Conservation (phyloP, 768 basidiomycete genomes). For the Termitomyces sp. region DNA sequence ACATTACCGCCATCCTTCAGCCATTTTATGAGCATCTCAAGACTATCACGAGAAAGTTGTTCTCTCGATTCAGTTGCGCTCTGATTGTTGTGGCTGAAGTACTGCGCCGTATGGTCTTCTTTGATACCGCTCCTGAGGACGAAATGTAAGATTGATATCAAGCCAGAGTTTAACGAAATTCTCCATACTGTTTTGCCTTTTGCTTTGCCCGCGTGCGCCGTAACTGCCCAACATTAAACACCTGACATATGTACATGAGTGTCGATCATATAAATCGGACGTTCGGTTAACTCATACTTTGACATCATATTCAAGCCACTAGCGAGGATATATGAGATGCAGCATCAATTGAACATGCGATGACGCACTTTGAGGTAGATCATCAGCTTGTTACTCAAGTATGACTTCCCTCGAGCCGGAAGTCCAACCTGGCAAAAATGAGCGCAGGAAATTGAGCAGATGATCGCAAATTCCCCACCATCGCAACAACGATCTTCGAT, state of each 20-base stretch:
- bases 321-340: constrained; percentile 9
- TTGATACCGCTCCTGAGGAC: constrained; percentile 65
- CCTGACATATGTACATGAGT: constrained; percentile 37
- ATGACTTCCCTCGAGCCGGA: constrained; percentile 98
- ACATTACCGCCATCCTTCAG: constrained; percentile 94
- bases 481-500: constrained; percentile 96
- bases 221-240: constrained; percentile 97
- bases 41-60: constrained; percentile 79
- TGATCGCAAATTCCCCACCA: constrained; percentile 45
- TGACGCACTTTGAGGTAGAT: constrained; percentile 81
- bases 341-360: background rate
- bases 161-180: background rate
- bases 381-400: constrained; percentile 96
- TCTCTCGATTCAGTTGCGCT: constrained; percentile 77
- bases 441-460: background rate
- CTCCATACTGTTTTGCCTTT: constrained; percentile 63
- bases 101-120: constrained; percentile 87
- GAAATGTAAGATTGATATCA: background rate
- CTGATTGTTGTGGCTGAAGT: constrained; percentile 83
- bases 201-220: constrained; percentile 81
- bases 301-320: constrained; percentile 99
- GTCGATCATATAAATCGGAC: background rate
- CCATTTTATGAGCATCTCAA: constrained; percentile 95
- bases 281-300: constrained; percentile 45
- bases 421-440: constrained; percentile 68